Base-by-base conservation (phyloP, 2,329 filamentous ascomycete genomes). In the Botrytis fragariae region DNA sequence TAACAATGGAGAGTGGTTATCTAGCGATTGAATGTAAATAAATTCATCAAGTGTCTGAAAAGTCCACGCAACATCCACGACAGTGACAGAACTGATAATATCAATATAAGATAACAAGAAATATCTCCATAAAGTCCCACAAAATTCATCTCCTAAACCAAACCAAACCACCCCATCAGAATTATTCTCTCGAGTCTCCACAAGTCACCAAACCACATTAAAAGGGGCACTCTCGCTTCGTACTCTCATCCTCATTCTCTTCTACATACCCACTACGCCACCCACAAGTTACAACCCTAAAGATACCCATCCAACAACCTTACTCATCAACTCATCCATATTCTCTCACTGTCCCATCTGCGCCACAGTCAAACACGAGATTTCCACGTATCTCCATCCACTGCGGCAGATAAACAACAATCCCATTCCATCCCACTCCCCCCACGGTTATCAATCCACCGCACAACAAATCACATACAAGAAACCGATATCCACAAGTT, bases 341-440 rank as follows among this genome's bases (percentile, higher is more conserved):
- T 25, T 25, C 8, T 39, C 22, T 37, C 45, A n/a, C 9, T n/a
- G 2, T 54, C 8, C 5, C 48, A 48, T 37, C 45, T 68, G 20
- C 64, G 25, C 64, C 45, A 51, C 45, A 20, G 35, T 54, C 64
- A 54, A 68, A 68, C 64, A 68, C 45, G 64, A 68, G 45, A 39
- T 22, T 22, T 10, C 16, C 45, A 54, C 16, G 45, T 45, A 54
- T 68, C 64, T 54, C 25, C 35, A 25, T 22, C 29, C 9, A 4
- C 20, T 14, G 2, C 48, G 35, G 45, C 25, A 39, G 18, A 29
- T 6, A 22, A 29, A 18, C 1, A 14, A 29, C 8, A 29, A n/a
- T 29, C 14, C 6, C 54, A 54, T n/a, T 25, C 14, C 45, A n/a
- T 51, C 4, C 10, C 12, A 45, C 16, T 4, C 45, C 4, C 18